Evolutionary conservation across 306 rosid species (phyloP), one percentile per base, ranked within the genome.

Genomic region (Pueraria montana): DNA sequence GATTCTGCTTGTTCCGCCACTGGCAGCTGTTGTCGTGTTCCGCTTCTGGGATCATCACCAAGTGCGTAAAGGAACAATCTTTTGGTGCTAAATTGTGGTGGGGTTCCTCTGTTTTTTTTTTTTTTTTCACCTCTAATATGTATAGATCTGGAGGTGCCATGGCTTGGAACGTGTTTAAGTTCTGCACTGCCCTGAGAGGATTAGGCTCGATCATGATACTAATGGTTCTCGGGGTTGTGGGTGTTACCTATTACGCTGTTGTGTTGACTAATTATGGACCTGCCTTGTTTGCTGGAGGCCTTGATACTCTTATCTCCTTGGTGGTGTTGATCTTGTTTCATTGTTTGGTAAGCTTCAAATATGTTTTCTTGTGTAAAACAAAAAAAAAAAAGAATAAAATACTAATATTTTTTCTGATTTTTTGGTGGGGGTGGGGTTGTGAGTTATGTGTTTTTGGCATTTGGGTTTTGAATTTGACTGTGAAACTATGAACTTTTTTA

Each of bases 161-260:
- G 95, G 97, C 94, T 50, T 93, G 95, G 97, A 91, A 93, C 74
- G 97, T 93, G 77, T 93, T 93, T 91, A 91, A 87, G 91, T 91
- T 93, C 86, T 93, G 97, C 77, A 90, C 91, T 58, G 89, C 92
- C 64, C 86, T 93, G 48, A 91, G 94, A 34, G 97, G 97, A 71
- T 83, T 93, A 53, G 97, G 95, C 75, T 93, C 94, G 76, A 89
- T 91, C 84, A 93, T 91, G 93, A 90, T 93, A 71, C 87, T 93
- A 3, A 42, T 91, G 73, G 94, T 93, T 72, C 91, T 93, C 78
- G 96, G 96, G 61, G 91, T 93, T 8, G 96, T 91, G 36, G 91
- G 96, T 45, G 97, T 93, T 59, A 90, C 92, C 56, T 91, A 91
- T 84, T 93, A 91, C 85, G 90, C 89, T 40, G 89, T 93, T 13